Evolutionary conservation across 163 green algal genomes (phyloP), one percentile per base, ranked within the genome.

Genomic region (Dunaliella salina): DNA sequence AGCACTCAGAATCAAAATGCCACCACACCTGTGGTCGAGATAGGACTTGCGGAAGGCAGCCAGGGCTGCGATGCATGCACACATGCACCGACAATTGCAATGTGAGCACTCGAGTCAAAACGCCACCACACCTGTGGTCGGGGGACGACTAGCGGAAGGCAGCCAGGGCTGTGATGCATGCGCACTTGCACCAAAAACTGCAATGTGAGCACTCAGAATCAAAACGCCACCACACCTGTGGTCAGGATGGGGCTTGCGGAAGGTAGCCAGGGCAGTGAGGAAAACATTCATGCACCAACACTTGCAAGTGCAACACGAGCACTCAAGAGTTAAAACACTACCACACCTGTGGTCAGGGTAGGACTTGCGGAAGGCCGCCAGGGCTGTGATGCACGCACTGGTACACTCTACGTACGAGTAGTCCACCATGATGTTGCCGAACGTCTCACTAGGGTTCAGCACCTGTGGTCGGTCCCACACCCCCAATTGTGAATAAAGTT

Each of bases 341-440:
- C n/a, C 57, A 26, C 63, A 75, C 63, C 63, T 33, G 85, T 93
- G 88, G 30, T 89, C 35, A 0, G 89, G 90, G 83, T 91, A 82
- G 26, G 45, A 50, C 81, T 88, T 86, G 0, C 72, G 22, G 87
- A 98, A 99, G 0, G 89, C 92, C 0, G 34, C 85, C 46, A 99
- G 91, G 0, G 96, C 96, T 25, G 95, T 96, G 85, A 99, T 96
- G 93, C 96, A 98, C 8, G 97, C 97, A 8, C 92, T 96, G 50
- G 95, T 96, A 93, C 96, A 98, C 95, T 99, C 97, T 29, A 99
- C 96, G 87, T 98, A 98, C 33, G 89, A 93, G 92, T 99, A 99
- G 91, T 99, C 97, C 35, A 99, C 96, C 29, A 99, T 95, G 88
- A 99, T 99, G 94, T 99, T 95, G 50, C 97, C 97, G 93, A 99